Conservation (phyloP, 2,329 filamentous ascomycete species). For the Cephalotrichum gorgonifer region DNA sequence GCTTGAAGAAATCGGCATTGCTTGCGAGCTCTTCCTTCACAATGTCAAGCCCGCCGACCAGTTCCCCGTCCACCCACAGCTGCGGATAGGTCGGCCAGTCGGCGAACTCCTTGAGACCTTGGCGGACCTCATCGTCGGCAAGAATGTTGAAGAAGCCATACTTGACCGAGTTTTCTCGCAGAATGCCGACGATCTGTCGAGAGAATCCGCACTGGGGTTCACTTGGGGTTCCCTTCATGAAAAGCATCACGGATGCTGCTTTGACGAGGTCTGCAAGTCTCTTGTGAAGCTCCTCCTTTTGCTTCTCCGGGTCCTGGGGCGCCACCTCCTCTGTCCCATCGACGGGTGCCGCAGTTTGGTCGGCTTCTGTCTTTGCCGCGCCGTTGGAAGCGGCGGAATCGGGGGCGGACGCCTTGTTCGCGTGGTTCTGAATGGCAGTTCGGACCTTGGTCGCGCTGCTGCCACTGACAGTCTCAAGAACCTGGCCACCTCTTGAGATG, state of each 20-base stretch:
- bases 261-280: slow-evolving; percentile 78
- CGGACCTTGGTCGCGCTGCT: slow-evolving; percentile 82
- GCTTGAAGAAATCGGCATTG: slow-evolving; percentile 70
- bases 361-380: slow-evolving; percentile 56
- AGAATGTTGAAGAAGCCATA: slow-evolving; percentile 99
- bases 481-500: slow-evolving; percentile 62
- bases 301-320: slow-evolving; percentile 44
- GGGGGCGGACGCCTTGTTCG: slow-evolving; percentile 34
- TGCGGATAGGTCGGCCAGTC: slow-evolving; percentile 98
- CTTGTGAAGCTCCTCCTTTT: slow-evolving; percentile 77
- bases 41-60: slow-evolving; percentile 91
- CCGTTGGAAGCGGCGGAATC: slow-evolving; percentile 24
- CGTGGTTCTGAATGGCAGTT: slow-evolving; percentile 74
- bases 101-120: slow-evolving; percentile 93
- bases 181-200: slow-evolving; percentile 72
- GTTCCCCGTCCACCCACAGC: slow-evolving; percentile 80
- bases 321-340: neutral
- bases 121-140: slow-evolving; percentile 91
- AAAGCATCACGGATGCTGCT: slow-evolving; percentile 94
- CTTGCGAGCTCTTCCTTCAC: slow-evolving; percentile 90
- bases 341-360: neutral
- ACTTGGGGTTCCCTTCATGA: slow-evolving; percentile 72
- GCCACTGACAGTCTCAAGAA: slow-evolving; percentile 79
- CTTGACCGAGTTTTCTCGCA: slow-evolving; percentile 83
- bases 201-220: slow-evolving; percentile 89